A percentile compares a stretch with the other conserved stretches of the same genome.
phyloP scores from a whole-genome alignment of 192 early-diverging fungal genomes.

The Backusella mclennaniae region DNA sequence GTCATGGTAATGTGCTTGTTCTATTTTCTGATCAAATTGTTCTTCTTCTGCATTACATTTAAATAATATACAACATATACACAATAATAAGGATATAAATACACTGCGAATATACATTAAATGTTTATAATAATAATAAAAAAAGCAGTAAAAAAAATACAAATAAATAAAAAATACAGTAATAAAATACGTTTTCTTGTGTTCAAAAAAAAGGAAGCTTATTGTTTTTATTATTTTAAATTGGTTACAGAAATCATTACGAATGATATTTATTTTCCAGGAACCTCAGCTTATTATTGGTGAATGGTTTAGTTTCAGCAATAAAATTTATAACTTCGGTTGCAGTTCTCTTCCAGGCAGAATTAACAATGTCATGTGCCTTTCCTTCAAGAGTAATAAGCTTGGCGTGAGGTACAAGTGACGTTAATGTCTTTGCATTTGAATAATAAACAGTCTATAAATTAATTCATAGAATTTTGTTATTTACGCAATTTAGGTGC shows the following conservation, averaged over 20 bases:
- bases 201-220: background rate
- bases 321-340: conserved; percentile 17
- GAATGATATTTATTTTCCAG: background rate
- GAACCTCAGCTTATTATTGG: background rate
- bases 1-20: background rate
- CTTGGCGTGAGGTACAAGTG: conserved; percentile 25
- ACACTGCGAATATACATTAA: conserved; percentile 8
- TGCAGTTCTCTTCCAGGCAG: conserved; percentile 10
- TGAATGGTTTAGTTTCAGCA: background rate
- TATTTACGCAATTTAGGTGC: background rate
- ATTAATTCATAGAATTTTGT: background rate
- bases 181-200: background rate
- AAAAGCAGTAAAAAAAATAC: background rate
- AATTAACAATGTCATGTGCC: conserved; percentile 35
- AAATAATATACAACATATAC: conserved; percentile 9
- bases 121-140: conserved; percentile 1
- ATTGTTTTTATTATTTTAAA: background rate
- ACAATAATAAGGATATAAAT: conserved; percentile 4
- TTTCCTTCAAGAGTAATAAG: conserved; percentile 17
- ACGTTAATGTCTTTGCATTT: conserved; percentile 8
- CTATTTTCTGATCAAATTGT: background rate
- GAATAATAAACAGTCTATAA: conserved; percentile 32
- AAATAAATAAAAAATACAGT: background rate
- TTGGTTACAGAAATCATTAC: no score
- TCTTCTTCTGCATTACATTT: background rate